Evolutionary conservation across 2,329 filamentous ascomycete species (phyloP).

Genomic region (Aschersonia sp.): DNA sequence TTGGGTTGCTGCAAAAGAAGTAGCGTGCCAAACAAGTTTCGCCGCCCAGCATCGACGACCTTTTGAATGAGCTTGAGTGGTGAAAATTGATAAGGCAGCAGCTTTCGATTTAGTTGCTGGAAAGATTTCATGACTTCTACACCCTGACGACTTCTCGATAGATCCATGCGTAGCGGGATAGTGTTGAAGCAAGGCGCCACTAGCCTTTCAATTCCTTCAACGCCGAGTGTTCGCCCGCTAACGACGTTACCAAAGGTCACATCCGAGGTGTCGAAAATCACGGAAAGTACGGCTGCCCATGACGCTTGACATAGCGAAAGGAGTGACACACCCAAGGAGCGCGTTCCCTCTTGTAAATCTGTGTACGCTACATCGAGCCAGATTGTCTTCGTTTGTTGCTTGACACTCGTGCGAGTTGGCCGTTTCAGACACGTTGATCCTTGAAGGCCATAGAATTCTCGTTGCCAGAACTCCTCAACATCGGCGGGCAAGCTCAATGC

Average conservation of each 20-base stretch:
- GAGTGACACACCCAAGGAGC: slow-evolving; percentile 43
- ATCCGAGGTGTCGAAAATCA: slow-evolving; percentile 42
- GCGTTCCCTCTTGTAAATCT: slow-evolving; percentile 32
- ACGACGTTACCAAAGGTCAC: slow-evolving; percentile 81
- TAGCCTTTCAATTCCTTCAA: slow-evolving; percentile 54
- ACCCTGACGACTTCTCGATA: slow-evolving; percentile 33
- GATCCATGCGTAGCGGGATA: slow-evolving; percentile 50
- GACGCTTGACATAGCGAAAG: slow-evolving; percentile 56
- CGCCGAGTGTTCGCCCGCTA: slow-evolving; percentile 55
- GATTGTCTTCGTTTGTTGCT: slow-evolving; percentile 14
- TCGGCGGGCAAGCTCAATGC: slow-evolving; percentile 33
- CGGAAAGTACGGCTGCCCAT: slow-evolving; percentile 53
- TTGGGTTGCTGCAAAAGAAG: slow-evolving; percentile 60
- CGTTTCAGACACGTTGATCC: slow-evolving; percentile 14
- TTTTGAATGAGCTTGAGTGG: slow-evolving; percentile 58
- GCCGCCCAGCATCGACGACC: slow-evolving; percentile 23
- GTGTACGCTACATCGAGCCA: slow-evolving; percentile 22
- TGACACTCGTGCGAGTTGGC: slow-evolving; percentile 7
- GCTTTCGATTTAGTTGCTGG: slow-evolving; percentile 45
- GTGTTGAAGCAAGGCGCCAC: slow-evolving; percentile 93
- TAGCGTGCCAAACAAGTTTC: slow-evolving; percentile 63
- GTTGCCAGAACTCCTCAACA: slow-evolving; percentile 52
- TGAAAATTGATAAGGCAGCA: slow-evolving; percentile 58
- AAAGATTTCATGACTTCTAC: slow-evolving; percentile 43
- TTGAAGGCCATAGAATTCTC: slow-evolving; percentile 36